Base-by-base conservation (phyloP, 805 yeast species). In the Barnettozyma californica region DNA sequence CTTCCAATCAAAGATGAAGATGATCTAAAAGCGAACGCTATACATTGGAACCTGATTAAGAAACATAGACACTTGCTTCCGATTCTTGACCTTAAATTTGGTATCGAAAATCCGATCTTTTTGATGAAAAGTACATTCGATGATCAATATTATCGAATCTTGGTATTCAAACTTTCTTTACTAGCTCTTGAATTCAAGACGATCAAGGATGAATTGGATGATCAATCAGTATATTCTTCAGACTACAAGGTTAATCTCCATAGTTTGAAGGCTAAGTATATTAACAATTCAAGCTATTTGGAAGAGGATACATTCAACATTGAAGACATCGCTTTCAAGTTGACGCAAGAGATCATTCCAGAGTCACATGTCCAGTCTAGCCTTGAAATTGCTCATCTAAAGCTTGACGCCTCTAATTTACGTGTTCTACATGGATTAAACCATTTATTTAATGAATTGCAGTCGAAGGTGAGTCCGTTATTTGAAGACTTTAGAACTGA, bases 101-200 rank as follows among this genome's bases (percentile, higher is more conserved):
- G 69, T 0, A 45, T 71, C 14, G 76, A 71, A 49, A 74, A 71
- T 51, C 66, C 74, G 2, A 63, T 64, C 18, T 7, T 70, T 18
- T 58, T 70, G 40, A 44, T 69, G 8, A 68, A 66, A 27, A 65
- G 67, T 48, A 52, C 51, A 1, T 55, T 61, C 43, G 58, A 66
- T n/a, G 55, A 64, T 2, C 35, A 66, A 33, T 63, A 62, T 35
- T 53, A 59, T 41, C 60, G 63, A 50, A 57, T 70, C 19, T 51
- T 69, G 16, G 57, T 66, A 39, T 18, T 63, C 53, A 47, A 61
- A 51, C 41, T 52, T 62, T 14, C 68, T 54, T 21, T 57, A 54
- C 10, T 56, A 46, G 31, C 59, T 35, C 10, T 49, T 51, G 59
- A 55, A 18, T 26, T 58, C 10, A 48, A 38, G 16, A 49, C 58